Conservation (phyloP, 345 rosid genomes). For the Pelargonium nanum region DNA sequence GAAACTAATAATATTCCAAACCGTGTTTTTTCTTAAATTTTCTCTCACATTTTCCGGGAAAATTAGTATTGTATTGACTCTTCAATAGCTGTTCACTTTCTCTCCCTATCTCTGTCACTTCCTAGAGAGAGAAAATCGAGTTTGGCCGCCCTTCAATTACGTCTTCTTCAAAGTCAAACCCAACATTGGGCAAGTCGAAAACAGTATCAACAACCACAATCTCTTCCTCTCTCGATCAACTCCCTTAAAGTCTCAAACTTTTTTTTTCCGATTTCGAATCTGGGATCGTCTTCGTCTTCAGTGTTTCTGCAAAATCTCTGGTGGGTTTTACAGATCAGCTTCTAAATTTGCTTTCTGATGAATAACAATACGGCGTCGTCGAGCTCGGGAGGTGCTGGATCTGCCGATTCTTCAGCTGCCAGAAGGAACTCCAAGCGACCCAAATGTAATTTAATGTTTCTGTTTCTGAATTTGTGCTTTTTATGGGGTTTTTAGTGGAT, state of each 20-base stretch:
- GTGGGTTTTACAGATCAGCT: neutral
- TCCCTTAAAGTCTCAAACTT: neutral
- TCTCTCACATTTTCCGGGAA: neutral
- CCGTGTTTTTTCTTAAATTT: neutral
- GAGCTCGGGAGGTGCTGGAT: conserved; percentile 54
- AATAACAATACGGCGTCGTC: conserved; percentile 55
- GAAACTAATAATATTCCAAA: neutral
- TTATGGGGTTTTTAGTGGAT: neutral
- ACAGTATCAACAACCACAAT: neutral
- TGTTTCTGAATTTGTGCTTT: neutral
- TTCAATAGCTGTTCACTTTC: neutral
- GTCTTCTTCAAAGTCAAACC: neutral
- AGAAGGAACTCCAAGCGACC: conserved; percentile 84
- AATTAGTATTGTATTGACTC: neutral
- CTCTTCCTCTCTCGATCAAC: neutral
- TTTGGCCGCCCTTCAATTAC: neutral
- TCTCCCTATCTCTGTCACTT: neutral
- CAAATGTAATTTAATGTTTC: conserved; percentile 46
- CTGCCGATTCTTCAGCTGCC: conserved; percentile 64
- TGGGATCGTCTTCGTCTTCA: neutral
- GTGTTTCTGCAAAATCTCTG: neutral
- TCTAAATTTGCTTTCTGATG: conserved; percentile 20
- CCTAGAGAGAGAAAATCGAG: neutral
- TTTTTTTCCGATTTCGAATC: neutral
- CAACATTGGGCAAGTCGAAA: neutral